Evolutionary conservation across 2,329 filamentous ascomycete genomes (phyloP).

Genomic region (Chaetomium sp.): DNA sequence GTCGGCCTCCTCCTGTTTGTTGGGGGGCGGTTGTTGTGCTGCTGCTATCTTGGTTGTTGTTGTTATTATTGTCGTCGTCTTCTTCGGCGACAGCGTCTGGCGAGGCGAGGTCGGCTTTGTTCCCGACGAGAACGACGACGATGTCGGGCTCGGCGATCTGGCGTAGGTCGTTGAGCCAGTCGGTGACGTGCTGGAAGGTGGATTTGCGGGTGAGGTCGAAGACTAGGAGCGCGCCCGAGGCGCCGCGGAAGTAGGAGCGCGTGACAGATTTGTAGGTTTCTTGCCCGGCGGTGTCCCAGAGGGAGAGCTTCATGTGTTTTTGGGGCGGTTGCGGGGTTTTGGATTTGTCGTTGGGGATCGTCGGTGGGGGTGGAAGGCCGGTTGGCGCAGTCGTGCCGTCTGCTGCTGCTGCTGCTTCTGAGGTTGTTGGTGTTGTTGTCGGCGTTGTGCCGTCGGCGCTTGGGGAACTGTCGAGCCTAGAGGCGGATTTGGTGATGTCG

Average conservation of each 20-base stretch:
- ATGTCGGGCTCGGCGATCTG: slow-evolving; percentile 96
- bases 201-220: slow-evolving; percentile 85
- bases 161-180: slow-evolving; percentile 89
- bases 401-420: slow-evolving; percentile 3
- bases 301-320: slow-evolving; percentile 83
- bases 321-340: slow-evolving; percentile 34
- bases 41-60: neutral
- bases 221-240: slow-evolving; percentile 67
- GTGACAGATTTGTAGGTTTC: slow-evolving; percentile 98
- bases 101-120: slow-evolving; percentile 76
- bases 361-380: slow-evolving; percentile 50
- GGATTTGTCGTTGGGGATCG: slow-evolving; percentile 13
- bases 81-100: slow-evolving; percentile 32
- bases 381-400: slow-evolving; percentile 8
- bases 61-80: neutral
- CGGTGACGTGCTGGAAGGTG: slow-evolving; percentile 82
- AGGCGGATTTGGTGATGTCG: slow-evolving; percentile 14
- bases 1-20: slow-evolving; percentile 17
- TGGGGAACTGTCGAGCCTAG: neutral
- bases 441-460: neutral
- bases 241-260: slow-evolving; percentile 83
- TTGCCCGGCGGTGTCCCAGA: slow-evolving; percentile 96
- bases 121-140: slow-evolving; percentile 88
- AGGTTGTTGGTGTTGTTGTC: neutral
- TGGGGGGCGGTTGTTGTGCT: neutral